Evolutionary conservation across 176 grass and related monocot genomes (phyloP), one percentile per base, ranked within the genome.

Genomic region (Dactylis glomerata): DNA sequence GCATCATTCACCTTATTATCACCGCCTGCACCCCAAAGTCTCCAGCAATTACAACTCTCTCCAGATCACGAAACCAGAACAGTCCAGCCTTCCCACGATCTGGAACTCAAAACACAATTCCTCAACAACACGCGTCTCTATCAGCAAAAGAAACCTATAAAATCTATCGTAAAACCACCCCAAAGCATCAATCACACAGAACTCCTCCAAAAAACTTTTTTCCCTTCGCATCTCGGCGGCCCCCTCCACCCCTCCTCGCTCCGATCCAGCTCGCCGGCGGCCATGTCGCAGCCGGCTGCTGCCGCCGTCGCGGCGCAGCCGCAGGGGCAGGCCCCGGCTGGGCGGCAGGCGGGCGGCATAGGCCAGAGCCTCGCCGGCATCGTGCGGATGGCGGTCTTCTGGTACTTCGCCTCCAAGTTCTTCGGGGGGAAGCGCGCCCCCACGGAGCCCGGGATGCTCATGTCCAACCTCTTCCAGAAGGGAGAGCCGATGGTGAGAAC

Each of bases 391-490:
- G 97, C 97, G 22, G 93, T 99, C 51, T 88, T 99, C 75, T 96
- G 93, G 92, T 99, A 99, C 92, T 96, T 99, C 82, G 91, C 92
- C 20, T 33, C 92, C 88, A 99, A 96, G 88, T 99, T 99, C 81
- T 99, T 99, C 92, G 87, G 87, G 27, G 88, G 90, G 3, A 99
- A 99, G 88, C 84, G 80, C 45, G 68, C 95, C 26, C 58, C 89
- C 20, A 80, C 85, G 31, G 92, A 94, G 6, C 93, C 97, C 0
- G 79, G 87, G 24, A 38, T 92, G 86, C 87, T 99, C 76, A 93
- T 96, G 45, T 86, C 93, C 33, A 99, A 96, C 87, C 82, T 92
- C 30, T 99, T 99, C 83, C 81, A 94, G 55, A 99, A 96, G 89
- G 97, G 97, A 65, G 97, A 99, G 80, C 79, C 92, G 50, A 69